A percentile compares a stretch with the other conserved stretches of the same genome.
phyloP scores from a whole-genome alignment of 345 rosid species.

The Cardamine chenopodiifolia region DNA sequence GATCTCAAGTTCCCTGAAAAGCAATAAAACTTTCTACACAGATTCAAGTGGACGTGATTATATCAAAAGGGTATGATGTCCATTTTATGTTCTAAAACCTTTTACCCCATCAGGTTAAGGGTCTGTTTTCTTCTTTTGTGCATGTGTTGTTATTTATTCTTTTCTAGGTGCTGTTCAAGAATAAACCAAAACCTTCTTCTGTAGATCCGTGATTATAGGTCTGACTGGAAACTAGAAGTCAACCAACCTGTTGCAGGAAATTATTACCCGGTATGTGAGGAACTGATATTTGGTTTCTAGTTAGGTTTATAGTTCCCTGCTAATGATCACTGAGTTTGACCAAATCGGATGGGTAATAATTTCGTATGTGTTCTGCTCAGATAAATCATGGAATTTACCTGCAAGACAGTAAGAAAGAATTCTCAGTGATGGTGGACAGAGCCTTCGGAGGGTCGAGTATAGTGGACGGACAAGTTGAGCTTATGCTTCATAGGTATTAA shows the following conservation, averaged over 20 bases:
- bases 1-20: constrained; percentile 59
- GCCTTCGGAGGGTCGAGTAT: constrained; percentile 88
- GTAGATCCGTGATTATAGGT: constrained; percentile 90
- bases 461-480: constrained; percentile 90
- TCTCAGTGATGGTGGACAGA: constrained; percentile 92
- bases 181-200: constrained; percentile 16
- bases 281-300: constrained; percentile 7
- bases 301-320: constrained; percentile 14
- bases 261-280: constrained; percentile 80
- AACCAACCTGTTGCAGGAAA: constrained; percentile 93
- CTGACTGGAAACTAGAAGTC: constrained; percentile 94
- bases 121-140: constrained; percentile 13
- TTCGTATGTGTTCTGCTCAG: constrained; percentile 46
- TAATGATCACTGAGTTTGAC: constrained; percentile 29
- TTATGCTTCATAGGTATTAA: constrained; percentile 89
- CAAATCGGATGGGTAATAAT: constrained; percentile 8
- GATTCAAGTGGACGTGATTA: constrained; percentile 90
- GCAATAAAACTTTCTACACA: constrained; percentile 69
- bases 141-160: not conserved
- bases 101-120: constrained; percentile 3
- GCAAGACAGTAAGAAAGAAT: constrained; percentile 71
- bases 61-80: constrained; percentile 61
- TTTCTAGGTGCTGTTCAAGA: constrained; percentile 11
- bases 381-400: constrained; percentile 87
- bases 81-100: constrained; percentile 2